Evolutionary conservation across 169 alveolate genomes (phyloP), one percentile per base, ranked within the genome.

Genomic region (Plasmodium yoelii): DNA sequence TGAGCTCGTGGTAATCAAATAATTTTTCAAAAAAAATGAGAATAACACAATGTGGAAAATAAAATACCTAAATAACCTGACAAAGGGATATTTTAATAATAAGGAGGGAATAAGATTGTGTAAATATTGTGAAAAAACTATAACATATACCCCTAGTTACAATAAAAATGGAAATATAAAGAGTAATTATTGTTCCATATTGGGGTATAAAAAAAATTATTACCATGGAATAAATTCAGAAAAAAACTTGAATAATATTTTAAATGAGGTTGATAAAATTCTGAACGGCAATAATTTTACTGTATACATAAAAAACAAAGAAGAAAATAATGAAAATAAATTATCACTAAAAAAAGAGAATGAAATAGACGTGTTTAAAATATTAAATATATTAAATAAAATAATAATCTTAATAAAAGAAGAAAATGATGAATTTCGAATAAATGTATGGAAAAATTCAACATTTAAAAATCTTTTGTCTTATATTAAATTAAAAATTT

Each of bases 361-460:
- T 13, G 82, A 80, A 24, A 68, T 68, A 84, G 91, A 84, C 51
- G 42, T 63, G 12, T 84, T 69, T 69, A 68, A 84, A 55, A 15
- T 84, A 5, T 28, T 84, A 19, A 71, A 55, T 44, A 7, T 84
- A 44, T 49, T 84, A 70, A 84, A 84, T 61, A 84, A 71, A 71
- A 84, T 84, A 44, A 28, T 84, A 22, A 13, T 64, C 18, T 34
- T 69, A 61, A 84, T 71, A 24, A 64, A 57, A 51, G 73, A 63
- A 61, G 73, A 63, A 75, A 42, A 84, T 15, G 74, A 28, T 49
- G 74, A 68, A 57, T 61, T 60, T 26, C 39, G 59, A 39, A 59
- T 71, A 49, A 84, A 42, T 18, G 15, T 69, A 56, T 84, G 91
- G 91, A 34, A 84, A 2, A 69, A 49, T 34, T 24, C 71, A n/a